Evolutionary conservation across 2,329 filamentous ascomycete genomes (phyloP).

Genomic region (Diaporthe sp.): DNA sequence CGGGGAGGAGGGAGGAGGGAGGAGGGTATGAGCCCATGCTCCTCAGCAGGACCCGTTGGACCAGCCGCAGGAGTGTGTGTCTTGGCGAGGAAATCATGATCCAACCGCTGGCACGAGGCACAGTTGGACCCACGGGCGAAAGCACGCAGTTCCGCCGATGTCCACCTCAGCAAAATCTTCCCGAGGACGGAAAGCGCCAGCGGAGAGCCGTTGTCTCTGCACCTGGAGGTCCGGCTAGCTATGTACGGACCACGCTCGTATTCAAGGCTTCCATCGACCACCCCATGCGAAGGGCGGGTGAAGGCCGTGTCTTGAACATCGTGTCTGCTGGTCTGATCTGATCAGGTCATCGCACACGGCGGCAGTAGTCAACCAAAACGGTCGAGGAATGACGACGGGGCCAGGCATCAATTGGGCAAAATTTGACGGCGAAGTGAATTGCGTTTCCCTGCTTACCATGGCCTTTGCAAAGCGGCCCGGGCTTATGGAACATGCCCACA

Average conservation of each 20-base stretch:
- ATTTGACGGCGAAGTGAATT: not conserved
- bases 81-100: not conserved
- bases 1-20: not conserved
- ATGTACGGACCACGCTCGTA: not conserved
- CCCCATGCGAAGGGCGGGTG: not conserved
- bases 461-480: conserved; percentile 11
- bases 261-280: conserved; percentile 3
- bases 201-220: not conserved
- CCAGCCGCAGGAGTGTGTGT: not conserved
- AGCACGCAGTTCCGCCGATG: not conserved
- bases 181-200: not conserved
- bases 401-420: conserved; percentile 20
- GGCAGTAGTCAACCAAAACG: not conserved
- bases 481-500: too few species aligned
- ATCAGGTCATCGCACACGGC: not conserved
- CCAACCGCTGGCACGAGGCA: not conserved
- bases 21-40: not conserved
- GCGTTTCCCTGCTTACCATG: not conserved
- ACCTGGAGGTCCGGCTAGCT: not conserved
- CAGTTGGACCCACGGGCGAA: not conserved
- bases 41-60: not conserved
- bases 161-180: not conserved
- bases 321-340: not conserved
- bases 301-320: not conserved
- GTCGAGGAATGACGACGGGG: not conserved